These are phyloP conservation scores for Leptographium lundbergii DNA, from an alignment of 2,329 filamentous ascomycete genomes.

Conservation along the genomic window DNA sequence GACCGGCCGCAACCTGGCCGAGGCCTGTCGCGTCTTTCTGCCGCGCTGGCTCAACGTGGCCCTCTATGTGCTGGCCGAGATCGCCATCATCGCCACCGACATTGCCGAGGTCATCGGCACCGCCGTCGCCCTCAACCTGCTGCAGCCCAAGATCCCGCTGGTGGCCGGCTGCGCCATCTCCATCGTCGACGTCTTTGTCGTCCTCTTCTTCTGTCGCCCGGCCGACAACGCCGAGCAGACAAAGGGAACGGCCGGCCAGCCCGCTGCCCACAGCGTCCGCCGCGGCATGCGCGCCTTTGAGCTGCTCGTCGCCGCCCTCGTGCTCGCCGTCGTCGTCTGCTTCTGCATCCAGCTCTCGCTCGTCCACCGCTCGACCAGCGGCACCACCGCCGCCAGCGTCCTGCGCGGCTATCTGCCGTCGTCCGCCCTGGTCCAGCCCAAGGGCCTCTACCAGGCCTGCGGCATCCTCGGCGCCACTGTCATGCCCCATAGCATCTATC, in stretches of 20 bases:
- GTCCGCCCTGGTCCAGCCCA: slow-evolving; percentile 39
- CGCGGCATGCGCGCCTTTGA: slow-evolving; percentile 50
- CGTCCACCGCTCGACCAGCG: slow-evolving; percentile 34
- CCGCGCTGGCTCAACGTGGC: slow-evolving; percentile 51
- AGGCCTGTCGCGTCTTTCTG: slow-evolving; percentile 52
- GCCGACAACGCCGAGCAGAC: not conserved
- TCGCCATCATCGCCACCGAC: slow-evolving; percentile 57
- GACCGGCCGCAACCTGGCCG: slow-evolving; percentile 53
- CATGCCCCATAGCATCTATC: slow-evolving; percentile 57
- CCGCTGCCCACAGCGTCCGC: slow-evolving; percentile 27
- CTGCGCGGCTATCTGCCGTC: slow-evolving; percentile 55
- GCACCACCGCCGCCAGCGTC: slow-evolving; percentile 44
- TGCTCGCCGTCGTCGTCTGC: slow-evolving; percentile 56
- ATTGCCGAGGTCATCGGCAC: slow-evolving; percentile 62
- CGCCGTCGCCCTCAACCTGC: slow-evolving; percentile 55
- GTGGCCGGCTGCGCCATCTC: slow-evolving; percentile 57
- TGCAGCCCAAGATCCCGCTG: slow-evolving; percentile 50
- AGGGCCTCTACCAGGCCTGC: slow-evolving; percentile 55
- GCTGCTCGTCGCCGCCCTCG: slow-evolving; percentile 47
- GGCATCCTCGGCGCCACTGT: slow-evolving; percentile 68
- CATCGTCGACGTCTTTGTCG: slow-evolving; percentile 54
- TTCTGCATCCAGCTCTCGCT: slow-evolving; percentile 58
- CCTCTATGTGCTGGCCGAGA: slow-evolving; percentile 51
- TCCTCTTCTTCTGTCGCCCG: slow-evolving; percentile 53
- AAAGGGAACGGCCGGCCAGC: not conserved